Percentiles rank a stretch among this genome's conserved stretches.
phyloP scores from a whole-genome alignment of 192 early-diverging fungal species.

The Dissophora globulifera region DNA sequence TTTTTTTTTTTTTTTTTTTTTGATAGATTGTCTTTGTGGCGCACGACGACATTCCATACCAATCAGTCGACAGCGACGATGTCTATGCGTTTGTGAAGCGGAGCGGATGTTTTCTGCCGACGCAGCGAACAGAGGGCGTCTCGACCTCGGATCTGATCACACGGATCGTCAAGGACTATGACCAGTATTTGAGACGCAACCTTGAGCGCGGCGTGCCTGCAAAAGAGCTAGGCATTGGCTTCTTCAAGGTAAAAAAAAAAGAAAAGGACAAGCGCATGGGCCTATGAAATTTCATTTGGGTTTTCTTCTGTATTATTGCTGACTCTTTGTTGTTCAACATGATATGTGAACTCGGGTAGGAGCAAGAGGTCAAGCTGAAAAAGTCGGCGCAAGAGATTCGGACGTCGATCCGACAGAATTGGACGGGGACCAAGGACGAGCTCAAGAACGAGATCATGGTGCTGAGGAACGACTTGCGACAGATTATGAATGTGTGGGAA shows the following conservation, averaged over 20 bases:
- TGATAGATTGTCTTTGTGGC: conserved; percentile 81
- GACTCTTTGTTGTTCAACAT: no score
- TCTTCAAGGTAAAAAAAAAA: conserved; percentile 70
- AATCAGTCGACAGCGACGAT: conserved; percentile 74
- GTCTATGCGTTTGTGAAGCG: conserved; percentile 85
- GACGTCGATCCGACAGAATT: conserved; percentile 71
- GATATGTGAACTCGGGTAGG: conserved; percentile 31
- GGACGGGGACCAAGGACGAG: conserved; percentile 68
- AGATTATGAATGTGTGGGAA: conserved; percentile 71
- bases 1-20: not conserved
- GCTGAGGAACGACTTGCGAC: conserved; percentile 66
- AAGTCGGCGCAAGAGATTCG: conserved; percentile 75
- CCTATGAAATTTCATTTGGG: no score
- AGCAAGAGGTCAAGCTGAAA: conserved; percentile 77
- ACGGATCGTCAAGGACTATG: conserved; percentile 86
- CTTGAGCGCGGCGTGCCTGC: conserved; percentile 83
- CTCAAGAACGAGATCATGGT: conserved; percentile 67
- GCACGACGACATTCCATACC: conserved; percentile 84
- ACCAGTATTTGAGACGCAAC: conserved; percentile 84
- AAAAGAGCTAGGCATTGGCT: conserved; percentile 84
- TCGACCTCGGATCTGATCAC: conserved; percentile 87
- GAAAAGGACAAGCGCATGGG: no score
- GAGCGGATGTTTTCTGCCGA: conserved; percentile 71
- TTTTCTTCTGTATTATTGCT: no score
- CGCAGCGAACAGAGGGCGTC: conserved; percentile 81